Evolutionary conservation across 2,329 filamentous ascomycete species (phyloP), one percentile per base, ranked within the genome.

Genomic region (Verticillium longisporum): DNA sequence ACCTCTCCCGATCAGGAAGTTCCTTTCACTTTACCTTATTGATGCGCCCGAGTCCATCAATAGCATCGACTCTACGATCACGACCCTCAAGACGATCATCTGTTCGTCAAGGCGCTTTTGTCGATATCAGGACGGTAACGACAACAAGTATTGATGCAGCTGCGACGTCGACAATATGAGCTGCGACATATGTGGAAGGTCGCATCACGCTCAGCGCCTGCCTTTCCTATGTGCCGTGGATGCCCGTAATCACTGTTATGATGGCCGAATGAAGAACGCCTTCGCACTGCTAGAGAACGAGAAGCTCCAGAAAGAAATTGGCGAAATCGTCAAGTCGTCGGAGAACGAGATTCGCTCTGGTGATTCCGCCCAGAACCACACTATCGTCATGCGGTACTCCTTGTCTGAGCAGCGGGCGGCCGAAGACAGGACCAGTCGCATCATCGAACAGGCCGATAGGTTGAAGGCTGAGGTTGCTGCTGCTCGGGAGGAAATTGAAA

Each of bases 181-280:
- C 70, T 92, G 89, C 77, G 82, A 86, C 71, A 83, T 90, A 72
- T 92, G 89, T 73, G 77, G 78, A 72, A 78, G 83, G 69, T 72
- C 76, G 69, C 78, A 84, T 73, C 79, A 83, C 65, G 68, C 79
- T n/a, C 76, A 79, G 65, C 82, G 78, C 69, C 73, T 87, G 60
- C 85, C 85, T 13, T 89, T 90, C 68, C 78, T 90, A 67, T 92
- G 89, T 71, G 78, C 83, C 32, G 83, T 88, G 56, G 90, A 91
- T 75, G 88, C 86, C 56, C 83, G 88, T 58, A 91, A 88, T 68
- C 76, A 77, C 58, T 78, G 91, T 34, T 92, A 92, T 71, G 82
- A 85, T 38, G 74, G 79, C 31, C 87, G 89, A 56, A 71, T 91
- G 62, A 82, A 85, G 63, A 80, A 84, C 66, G 80, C 86, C 59